Percentiles rank a stretch among this genome's conserved stretches.
Evolutionary conservation across 768 basidiomycete species (phyloP).

Genomic region (Tylopilus sp.): DNA sequence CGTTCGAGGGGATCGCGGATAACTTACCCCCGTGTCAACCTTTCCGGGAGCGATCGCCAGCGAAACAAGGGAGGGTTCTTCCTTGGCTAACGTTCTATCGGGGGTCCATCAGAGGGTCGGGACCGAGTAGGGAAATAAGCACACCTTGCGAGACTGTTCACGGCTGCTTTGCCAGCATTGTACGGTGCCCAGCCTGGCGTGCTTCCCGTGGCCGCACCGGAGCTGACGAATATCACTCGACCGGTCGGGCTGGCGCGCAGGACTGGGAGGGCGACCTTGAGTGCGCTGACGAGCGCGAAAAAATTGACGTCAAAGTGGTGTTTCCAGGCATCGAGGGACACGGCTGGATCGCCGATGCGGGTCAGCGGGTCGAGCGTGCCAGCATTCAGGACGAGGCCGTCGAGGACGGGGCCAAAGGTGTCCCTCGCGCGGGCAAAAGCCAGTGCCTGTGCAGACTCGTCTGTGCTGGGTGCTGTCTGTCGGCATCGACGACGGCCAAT

Average conservation of each 20-base stretch:
- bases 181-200: constrained; percentile 77
- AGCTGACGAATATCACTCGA: constrained; percentile 77
- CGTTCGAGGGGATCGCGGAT: neutral
- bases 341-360: constrained; percentile 47
- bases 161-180: constrained; percentile 81
- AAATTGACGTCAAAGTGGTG: constrained; percentile 82
- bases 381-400: constrained; percentile 84
- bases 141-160: constrained; percentile 82
- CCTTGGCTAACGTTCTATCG: constrained; percentile 74
- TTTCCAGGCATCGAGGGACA: constrained; percentile 61
- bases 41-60: constrained; percentile 85
- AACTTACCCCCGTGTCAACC: constrained; percentile 75
- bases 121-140: constrained; percentile 8
- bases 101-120: constrained; percentile 1
- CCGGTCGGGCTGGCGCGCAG: constrained; percentile 65
- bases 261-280: constrained; percentile 65
- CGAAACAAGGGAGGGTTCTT: constrained; percentile 72
- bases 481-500: neutral
- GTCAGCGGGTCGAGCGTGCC: constrained; percentile 70
- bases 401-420: constrained; percentile 56
- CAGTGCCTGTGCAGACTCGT: constrained; percentile 49
- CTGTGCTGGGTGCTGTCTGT: constrained; percentile 44
- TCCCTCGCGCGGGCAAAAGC: constrained; percentile 53
- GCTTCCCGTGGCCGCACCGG: constrained; percentile 73
- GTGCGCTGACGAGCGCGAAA: constrained; percentile 72